phyloP scores from a whole-genome alignment of 768 basidiomycete species.

The Mycena vitilis region DNA sequence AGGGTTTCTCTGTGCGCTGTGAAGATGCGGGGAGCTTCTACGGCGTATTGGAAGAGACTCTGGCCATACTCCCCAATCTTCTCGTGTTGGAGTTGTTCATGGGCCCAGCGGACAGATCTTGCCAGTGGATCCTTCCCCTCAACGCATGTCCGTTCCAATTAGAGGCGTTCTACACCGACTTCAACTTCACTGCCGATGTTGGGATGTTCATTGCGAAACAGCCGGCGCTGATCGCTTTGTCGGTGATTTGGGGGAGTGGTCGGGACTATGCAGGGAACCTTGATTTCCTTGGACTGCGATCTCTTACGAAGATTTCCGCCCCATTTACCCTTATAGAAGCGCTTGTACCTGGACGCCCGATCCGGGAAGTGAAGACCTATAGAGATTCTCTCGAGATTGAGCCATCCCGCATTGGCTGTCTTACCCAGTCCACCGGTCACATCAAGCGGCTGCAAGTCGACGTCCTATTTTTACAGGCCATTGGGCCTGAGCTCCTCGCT shows the following conservation, averaged over 20 bases:
- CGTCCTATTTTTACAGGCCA: not conserved
- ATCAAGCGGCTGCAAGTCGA: slow-evolving; percentile 6
- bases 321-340: slow-evolving; percentile 17
- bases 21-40: not conserved
- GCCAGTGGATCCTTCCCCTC: not conserved
- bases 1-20: not conserved
- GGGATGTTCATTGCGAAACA: not conserved
- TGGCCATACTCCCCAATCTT: not conserved
- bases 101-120: not conserved
- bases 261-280: slow-evolving; percentile 10
- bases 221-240: not conserved
- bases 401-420: slow-evolving; percentile 3
- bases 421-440: slow-evolving; percentile 7
- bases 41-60: slow-evolving; percentile 14
- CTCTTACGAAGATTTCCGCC: slow-evolving; percentile 3
- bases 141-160: slow-evolving; percentile 6
- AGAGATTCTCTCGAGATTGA: not conserved
- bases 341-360: slow-evolving; percentile 15
- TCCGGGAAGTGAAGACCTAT: slow-evolving; percentile 12
- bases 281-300: slow-evolving; percentile 7
- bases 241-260: not conserved
- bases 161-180: slow-evolving; percentile 4
- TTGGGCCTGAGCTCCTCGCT: slow-evolving; percentile 10
- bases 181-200: not conserved
- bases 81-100: slow-evolving; percentile 4